Evolutionary conservation across 345 rosid genomes (phyloP).

Genomic region (Citrus glauca): DNA sequence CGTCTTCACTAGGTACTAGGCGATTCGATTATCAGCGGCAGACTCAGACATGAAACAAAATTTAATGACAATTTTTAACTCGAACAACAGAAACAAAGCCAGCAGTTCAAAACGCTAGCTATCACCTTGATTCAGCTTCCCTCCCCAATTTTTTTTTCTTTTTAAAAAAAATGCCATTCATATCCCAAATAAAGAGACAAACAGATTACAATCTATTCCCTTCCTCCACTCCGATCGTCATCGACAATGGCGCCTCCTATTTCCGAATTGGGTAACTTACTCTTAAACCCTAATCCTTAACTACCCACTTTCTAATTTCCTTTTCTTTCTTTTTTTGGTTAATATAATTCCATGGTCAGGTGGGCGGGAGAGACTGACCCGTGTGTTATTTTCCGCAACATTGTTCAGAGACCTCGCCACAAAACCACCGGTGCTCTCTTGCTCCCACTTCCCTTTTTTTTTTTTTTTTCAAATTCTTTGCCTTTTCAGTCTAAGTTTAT

Average conservation of each 20-base stretch:
- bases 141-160: too few species aligned
- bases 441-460: background rate
- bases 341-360: conserved; percentile 27
- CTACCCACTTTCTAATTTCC: too few species aligned
- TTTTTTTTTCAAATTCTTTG: background rate
- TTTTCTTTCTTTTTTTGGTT: too few species aligned
- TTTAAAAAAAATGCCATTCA: conserved; percentile 50
- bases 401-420: conserved; percentile 97
- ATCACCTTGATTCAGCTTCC: background rate
- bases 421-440: conserved; percentile 64
- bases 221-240: conserved; percentile 78
- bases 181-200: conserved; percentile 58
- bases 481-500: background rate
- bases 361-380: conserved; percentile 99
- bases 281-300: conserved; percentile 29
- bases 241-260: conserved; percentile 96
- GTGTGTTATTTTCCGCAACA: conserved; percentile 87
- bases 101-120: conserved; percentile 1
- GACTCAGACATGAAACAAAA: too few species aligned
- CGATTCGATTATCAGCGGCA: too few species aligned
- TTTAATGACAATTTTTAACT: too few species aligned
- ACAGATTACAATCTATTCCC: conserved; percentile 65
- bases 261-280: conserved; percentile 84
- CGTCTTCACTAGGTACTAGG: background rate
- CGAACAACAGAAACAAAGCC: background rate